phyloP scores from a whole-genome alignment of 805 yeast species.

The Pichia eremophila region DNA sequence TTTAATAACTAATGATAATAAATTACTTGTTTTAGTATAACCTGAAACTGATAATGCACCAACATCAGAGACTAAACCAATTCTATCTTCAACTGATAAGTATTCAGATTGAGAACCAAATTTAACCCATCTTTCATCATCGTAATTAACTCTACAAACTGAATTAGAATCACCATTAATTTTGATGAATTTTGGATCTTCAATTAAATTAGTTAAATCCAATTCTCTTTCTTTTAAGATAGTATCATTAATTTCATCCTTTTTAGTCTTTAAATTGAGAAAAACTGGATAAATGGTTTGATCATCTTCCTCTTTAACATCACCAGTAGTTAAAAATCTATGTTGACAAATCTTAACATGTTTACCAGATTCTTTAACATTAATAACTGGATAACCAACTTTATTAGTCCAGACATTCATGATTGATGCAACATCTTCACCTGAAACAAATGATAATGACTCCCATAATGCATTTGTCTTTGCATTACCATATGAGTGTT shows the following conservation, averaged over 20 bases:
- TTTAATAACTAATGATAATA: constrained; percentile 36
- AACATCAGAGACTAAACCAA: constrained; percentile 49
- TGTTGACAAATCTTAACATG: constrained; percentile 38
- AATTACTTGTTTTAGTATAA: constrained; percentile 32
- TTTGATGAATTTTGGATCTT: constrained; percentile 28
- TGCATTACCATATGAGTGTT: constrained; percentile 61
- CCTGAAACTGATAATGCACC: constrained; percentile 44
- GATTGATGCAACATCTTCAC: constrained; percentile 50
- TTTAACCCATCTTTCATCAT: constrained; percentile 28
- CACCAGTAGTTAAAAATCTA: constrained; percentile 60
- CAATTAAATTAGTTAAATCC: constrained; percentile 13
- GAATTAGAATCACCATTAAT: constrained; percentile 45
- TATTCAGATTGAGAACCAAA: constrained; percentile 30
- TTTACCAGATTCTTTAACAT: constrained; percentile 35
- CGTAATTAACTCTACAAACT: constrained; percentile 45
- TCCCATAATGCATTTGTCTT: constrained; percentile 66
- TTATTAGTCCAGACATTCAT: constrained; percentile 68
- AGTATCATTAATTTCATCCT: constrained; percentile 24
- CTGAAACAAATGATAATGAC: constrained; percentile 54
- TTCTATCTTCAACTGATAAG: constrained; percentile 40
- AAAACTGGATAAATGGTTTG: constrained; percentile 52
- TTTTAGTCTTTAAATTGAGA: constrained; percentile 25
- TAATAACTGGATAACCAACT: constrained; percentile 66
- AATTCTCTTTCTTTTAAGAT: constrained; percentile 18
- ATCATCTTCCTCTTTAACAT: constrained; percentile 54